Evolutionary conservation across 768 basidiomycete species (phyloP).

Genomic region (Tylopilus sp.): DNA sequence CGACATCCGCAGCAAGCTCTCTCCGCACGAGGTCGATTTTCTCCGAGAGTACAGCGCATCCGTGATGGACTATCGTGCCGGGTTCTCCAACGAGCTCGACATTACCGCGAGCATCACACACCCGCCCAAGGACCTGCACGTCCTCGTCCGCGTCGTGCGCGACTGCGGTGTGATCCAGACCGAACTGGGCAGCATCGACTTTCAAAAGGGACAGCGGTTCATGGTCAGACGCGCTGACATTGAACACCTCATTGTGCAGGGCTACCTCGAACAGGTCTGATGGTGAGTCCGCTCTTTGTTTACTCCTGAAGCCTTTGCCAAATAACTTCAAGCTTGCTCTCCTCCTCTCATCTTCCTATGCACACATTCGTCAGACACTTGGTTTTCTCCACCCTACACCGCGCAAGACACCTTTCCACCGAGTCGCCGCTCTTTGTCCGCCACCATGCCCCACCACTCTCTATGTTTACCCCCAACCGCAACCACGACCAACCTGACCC

Average conservation of each 20-base stretch:
- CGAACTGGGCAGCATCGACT: constrained; percentile 87
- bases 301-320: constrained; percentile 22
- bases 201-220: constrained; percentile 85
- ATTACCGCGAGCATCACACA: constrained; percentile 77
- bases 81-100: constrained; percentile 84
- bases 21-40: constrained; percentile 82
- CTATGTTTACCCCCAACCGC: constrained; percentile 25
- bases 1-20: constrained; percentile 68
- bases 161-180: constrained; percentile 94
- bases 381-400: neutral
- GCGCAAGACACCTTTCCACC: constrained; percentile 4
- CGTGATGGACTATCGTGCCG: constrained; percentile 79
- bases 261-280: constrained; percentile 85
- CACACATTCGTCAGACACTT: neutral
- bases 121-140: constrained; percentile 88
- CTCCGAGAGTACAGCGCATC: constrained; percentile 75
- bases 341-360: constrained; percentile 12
- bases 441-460: constrained; percentile 4
- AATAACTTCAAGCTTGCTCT: constrained; percentile 14
- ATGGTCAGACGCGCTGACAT: constrained; percentile 86
- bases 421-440: constrained; percentile 16
- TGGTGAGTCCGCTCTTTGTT: constrained; percentile 17
- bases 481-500: constrained; percentile 11
- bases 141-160: constrained; percentile 78
- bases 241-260: constrained; percentile 91